Percentiles rank a stretch among this genome's conserved stretches.
Conservation (phyloP, 352 stramenopile species). For the Phytopythium vexans region DNA sequence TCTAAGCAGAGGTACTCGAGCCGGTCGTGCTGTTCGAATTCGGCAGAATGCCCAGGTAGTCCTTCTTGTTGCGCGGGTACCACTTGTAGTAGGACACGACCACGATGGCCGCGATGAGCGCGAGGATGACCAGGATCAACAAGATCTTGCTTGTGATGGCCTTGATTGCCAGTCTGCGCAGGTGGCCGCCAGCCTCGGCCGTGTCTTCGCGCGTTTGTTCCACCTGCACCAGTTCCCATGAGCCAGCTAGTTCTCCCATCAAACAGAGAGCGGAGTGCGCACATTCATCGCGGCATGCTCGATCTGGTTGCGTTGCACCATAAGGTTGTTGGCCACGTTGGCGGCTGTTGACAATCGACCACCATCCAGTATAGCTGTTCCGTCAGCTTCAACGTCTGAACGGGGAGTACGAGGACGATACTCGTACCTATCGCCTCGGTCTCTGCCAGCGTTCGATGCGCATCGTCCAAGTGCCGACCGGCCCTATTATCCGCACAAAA, state of each 20-base stretch:
- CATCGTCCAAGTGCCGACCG: conserved; percentile 66
- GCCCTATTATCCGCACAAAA: conserved; percentile 24
- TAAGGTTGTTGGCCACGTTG: conserved; percentile 68
- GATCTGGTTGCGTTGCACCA: conserved; percentile 65
- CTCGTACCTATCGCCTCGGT: conserved; percentile 66
- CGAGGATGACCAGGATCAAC: conserved; percentile 58
- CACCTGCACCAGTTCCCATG: conserved; percentile 23
- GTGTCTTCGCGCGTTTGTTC: conserved; percentile 63
- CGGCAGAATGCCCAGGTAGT: conserved; percentile 56
- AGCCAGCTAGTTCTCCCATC: neutral
- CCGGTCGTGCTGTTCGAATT: conserved; percentile 12
- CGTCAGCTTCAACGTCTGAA: conserved; percentile 1
- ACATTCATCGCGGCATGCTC: conserved; percentile 62
- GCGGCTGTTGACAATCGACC: conserved; percentile 23
- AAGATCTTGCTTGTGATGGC: conserved; percentile 60
- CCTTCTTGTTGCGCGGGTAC: conserved; percentile 71
- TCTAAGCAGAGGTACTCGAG: no score
- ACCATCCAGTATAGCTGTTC: neutral
- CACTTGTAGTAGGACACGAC: conserved; percentile 78
- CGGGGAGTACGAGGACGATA: neutral
- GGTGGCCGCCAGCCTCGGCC: conserved; percentile 47
- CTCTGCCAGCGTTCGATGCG: conserved; percentile 65
- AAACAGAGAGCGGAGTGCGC: conserved; percentile 6
- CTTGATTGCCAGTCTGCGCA: conserved; percentile 56
- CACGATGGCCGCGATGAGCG: conserved; percentile 44